A percentile compares a stretch with the other conserved stretches of the same genome.
phyloP scores from a whole-genome alignment of 345 rosid species.

The Populus tremula region DNA sequence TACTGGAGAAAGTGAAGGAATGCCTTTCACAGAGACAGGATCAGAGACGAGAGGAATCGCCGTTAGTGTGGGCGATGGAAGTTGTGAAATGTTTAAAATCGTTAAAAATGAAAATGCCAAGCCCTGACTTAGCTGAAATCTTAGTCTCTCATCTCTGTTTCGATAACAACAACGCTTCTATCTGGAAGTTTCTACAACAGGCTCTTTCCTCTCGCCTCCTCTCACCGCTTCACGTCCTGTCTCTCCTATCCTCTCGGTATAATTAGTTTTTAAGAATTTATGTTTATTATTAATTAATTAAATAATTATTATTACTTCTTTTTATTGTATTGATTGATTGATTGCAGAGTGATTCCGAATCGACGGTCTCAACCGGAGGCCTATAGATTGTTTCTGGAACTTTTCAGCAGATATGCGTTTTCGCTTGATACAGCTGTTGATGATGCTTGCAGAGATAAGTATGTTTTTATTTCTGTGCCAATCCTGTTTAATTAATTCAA shows the following conservation, averaged over 20 bases:
- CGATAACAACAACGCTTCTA: slow-evolving; percentile 39
- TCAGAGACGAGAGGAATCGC: slow-evolving; percentile 21
- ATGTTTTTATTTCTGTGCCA: neutral
- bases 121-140: slow-evolving; percentile 41
- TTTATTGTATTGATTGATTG: neutral
- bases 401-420: slow-evolving; percentile 40
- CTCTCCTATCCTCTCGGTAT: slow-evolving; percentile 49
- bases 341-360: slow-evolving; percentile 41
- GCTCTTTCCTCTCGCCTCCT: slow-evolving; percentile 43
- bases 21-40: slow-evolving; percentile 11
- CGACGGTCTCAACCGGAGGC: slow-evolving; percentile 56
- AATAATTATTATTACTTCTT: neutral
- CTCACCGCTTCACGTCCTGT: slow-evolving; percentile 47
- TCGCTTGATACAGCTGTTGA: slow-evolving; percentile 22
- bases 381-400: slow-evolving; percentile 51
- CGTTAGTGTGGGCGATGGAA: slow-evolving; percentile 35
- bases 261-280: too few relatives aligned
- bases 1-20: slow-evolving; percentile 10
- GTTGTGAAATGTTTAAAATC: slow-evolving; percentile 34
- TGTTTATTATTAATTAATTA: neutral
- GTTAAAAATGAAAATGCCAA: slow-evolving; percentile 23
- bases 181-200: slow-evolving; percentile 55
- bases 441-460: slow-evolving; percentile 36
- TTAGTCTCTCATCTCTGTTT: slow-evolving; percentile 49
- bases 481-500: neutral